A percentile compares a stretch with the other conserved stretches of the same genome.
phyloP scores from a whole-genome alignment of 1,284 basidiomycete genomes.

The Xerocomus tenax region DNA sequence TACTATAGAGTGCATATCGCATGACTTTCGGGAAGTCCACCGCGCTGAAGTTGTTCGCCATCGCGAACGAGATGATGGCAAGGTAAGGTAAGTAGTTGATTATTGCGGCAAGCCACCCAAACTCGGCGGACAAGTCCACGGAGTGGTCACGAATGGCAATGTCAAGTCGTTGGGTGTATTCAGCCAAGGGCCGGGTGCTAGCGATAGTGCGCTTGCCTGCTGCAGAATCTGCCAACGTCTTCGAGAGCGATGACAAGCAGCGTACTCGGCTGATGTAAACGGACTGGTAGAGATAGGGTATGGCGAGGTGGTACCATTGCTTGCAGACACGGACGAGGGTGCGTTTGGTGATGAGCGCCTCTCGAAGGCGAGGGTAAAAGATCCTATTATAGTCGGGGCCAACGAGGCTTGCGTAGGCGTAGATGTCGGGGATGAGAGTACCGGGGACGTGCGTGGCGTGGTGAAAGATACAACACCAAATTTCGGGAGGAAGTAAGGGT shows the following conservation, averaged over 20 bases:
- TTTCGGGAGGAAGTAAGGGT: conserved; percentile 35
- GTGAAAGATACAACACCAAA: conserved; percentile 32
- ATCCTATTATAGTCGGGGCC: conserved; percentile 8
- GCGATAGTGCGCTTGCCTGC: conserved; percentile 6
- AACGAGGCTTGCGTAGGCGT: conserved; percentile 15
- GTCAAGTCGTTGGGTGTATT: conserved; percentile 31
- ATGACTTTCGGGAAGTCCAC: too few species aligned
- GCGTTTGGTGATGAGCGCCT: conserved; percentile 28
- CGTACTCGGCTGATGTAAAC: conserved; percentile 24
- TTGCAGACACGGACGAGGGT: conserved; percentile 34
- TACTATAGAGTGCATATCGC: conserved; percentile 10
- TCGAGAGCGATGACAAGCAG: conserved; percentile 22
- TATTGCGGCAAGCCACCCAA: conserved; percentile 15
- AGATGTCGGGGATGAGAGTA: conserved; percentile 24
- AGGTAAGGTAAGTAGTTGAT: conserved; percentile 27
- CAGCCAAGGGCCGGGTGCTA: conserved; percentile 20
- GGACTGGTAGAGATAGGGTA: conserved; percentile 29
- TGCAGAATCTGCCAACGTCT: conserved; percentile 16
- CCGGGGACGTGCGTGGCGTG: conserved; percentile 28
- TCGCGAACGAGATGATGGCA: conserved; percentile 25
- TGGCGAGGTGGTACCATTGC: conserved; percentile 32
- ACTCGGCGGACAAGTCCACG: conserved; percentile 2
- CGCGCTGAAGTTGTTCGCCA: too few species aligned
- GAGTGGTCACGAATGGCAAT: conserved; percentile 26
- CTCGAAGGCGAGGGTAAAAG: conserved; percentile 10